A percentile compares a stretch with the other conserved stretches of the same genome.
These are phyloP conservation scores for Sonneratia caseolaris DNA, from an alignment of 345 rosid genomes.

Conservation along the genomic window DNA sequence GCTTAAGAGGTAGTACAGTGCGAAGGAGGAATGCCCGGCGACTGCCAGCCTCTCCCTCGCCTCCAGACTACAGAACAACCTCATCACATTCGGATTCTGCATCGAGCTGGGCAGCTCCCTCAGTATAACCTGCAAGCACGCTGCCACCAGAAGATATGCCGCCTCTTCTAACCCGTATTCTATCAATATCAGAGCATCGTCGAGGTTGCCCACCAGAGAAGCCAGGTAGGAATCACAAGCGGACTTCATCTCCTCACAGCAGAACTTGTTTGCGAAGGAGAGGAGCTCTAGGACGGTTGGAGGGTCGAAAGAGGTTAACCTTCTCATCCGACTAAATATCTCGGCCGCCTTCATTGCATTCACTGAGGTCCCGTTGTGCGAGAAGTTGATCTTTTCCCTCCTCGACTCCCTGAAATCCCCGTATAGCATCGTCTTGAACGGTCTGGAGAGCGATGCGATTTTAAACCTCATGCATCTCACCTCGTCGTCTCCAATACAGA, in stretches of 20 bases:
- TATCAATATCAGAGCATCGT: slow-evolving; percentile 53
- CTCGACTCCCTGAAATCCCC: slow-evolving; percentile 64
- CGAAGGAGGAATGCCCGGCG: slow-evolving; percentile 72
- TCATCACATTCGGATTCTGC: slow-evolving; percentile 55
- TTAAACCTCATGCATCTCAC: slow-evolving; percentile 59
- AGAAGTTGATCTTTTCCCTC: slow-evolving; percentile 59
- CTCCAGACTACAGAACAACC: slow-evolving; percentile 49
- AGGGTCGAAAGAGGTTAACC: slow-evolving; percentile 36
- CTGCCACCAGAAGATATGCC: slow-evolving; percentile 68
- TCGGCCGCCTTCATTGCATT: slow-evolving; percentile 70
- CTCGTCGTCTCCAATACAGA: slow-evolving; percentile 70
- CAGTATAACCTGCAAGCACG: slow-evolving; percentile 77
- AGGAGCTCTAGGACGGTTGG: slow-evolving; percentile 61
- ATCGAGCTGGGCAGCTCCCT: slow-evolving; percentile 67
- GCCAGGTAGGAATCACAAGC: slow-evolving; percentile 71
- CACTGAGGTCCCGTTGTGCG: slow-evolving; percentile 53
- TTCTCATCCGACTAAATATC: slow-evolving; percentile 58
- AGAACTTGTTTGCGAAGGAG: slow-evolving; percentile 66
- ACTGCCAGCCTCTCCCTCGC: slow-evolving; percentile 52
- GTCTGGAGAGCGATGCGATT: slow-evolving; percentile 61
- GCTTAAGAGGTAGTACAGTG: slow-evolving; percentile 66
- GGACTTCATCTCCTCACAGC: slow-evolving; percentile 75
- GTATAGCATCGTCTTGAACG: slow-evolving; percentile 67
- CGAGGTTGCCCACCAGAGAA: slow-evolving; percentile 41
- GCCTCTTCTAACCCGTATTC: slow-evolving; percentile 78